Conservation (phyloP, 345 rosid genomes). For the Isatis tinctoria region DNA sequence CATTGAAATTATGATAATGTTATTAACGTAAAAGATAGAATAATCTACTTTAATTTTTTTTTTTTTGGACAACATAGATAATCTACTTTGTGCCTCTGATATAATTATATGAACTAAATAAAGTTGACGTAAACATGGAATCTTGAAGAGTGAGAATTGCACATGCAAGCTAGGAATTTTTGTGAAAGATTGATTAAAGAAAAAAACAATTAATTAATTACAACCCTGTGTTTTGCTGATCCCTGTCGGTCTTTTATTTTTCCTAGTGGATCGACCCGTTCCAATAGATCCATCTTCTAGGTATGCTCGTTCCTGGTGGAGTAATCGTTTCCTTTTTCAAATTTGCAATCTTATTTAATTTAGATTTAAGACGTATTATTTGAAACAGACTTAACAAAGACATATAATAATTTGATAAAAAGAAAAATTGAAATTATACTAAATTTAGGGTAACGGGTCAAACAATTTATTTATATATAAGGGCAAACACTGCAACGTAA, state of each 20-base stretch:
- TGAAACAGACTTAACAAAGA: not conserved
- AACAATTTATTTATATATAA: not conserved
- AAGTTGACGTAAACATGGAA: slow-evolving; percentile 14
- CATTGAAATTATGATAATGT: not conserved
- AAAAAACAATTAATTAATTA: not conserved
- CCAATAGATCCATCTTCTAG: not conserved
- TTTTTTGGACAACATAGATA: no score
- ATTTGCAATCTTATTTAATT: not conserved
- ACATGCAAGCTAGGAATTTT: slow-evolving; percentile 28
- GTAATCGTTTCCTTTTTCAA: not conserved
- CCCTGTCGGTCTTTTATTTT: slow-evolving; percentile 5
- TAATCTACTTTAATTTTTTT: no score
- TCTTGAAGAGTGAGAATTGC: slow-evolving; percentile 13
- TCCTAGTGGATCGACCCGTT: not conserved
- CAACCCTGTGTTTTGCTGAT: not conserved
- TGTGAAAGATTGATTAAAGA: slow-evolving; percentile 7
- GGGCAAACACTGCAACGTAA: slow-evolving; percentile 1
- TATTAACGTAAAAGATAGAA: not conserved
- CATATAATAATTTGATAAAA: not conserved
- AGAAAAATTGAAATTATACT: not conserved
- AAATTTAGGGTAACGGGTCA: not conserved
- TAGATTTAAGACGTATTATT: not conserved
- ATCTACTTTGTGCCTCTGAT: slow-evolving; percentile 1
- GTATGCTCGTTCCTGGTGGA: not conserved
- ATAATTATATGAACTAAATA: not conserved